Percentiles rank a stretch among this genome's conserved stretches.
Conservation (phyloP, 352 stramenopile genomes). For the Pythium guiyangense region DNA sequence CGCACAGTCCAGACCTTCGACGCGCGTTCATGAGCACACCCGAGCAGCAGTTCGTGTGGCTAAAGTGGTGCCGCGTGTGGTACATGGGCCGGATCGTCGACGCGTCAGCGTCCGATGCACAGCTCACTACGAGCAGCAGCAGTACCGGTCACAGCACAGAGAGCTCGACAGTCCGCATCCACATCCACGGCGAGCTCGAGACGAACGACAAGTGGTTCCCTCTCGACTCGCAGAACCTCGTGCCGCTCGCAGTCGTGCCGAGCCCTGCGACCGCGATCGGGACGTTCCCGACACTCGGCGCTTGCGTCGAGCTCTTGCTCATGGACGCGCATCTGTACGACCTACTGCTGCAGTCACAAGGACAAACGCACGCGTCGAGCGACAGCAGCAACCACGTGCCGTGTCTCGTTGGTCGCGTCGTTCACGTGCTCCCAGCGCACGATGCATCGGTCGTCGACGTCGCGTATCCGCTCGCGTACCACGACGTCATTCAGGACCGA, state of each 20-base stretch:
- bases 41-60: conserved; percentile 31
- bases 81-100: conserved; percentile 43
- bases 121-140: too few relatives aligned
- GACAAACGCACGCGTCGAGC: too few relatives aligned
- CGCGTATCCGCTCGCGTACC: conserved; percentile 21
- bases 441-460: conserved; percentile 51
- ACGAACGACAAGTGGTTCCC: conserved; percentile 46
- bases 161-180: conserved; percentile 9
- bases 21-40: not conserved
- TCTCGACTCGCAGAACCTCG: conserved; percentile 16
- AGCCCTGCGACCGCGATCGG: conserved; percentile 29
- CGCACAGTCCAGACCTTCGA: too few relatives aligned
- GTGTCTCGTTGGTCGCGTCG: conserved; percentile 27
- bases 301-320: conserved; percentile 35
- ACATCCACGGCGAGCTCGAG: conserved; percentile 41
- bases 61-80: conserved; percentile 37
- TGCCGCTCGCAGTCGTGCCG: conserved; percentile 21
- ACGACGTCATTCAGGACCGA: conserved; percentile 14
- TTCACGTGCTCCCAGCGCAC: conserved; percentile 34
- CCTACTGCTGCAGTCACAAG: too few relatives aligned
- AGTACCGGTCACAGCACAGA: not conserved
- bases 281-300: conserved; percentile 24
- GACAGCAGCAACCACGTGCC: conserved; percentile 6
- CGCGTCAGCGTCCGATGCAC: too few relatives aligned
- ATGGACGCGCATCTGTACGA: conserved; percentile 21